Evolutionary conservation across 164 flowering plant genomes (phyloP).

Genomic region (Berberis vulgaris): DNA sequence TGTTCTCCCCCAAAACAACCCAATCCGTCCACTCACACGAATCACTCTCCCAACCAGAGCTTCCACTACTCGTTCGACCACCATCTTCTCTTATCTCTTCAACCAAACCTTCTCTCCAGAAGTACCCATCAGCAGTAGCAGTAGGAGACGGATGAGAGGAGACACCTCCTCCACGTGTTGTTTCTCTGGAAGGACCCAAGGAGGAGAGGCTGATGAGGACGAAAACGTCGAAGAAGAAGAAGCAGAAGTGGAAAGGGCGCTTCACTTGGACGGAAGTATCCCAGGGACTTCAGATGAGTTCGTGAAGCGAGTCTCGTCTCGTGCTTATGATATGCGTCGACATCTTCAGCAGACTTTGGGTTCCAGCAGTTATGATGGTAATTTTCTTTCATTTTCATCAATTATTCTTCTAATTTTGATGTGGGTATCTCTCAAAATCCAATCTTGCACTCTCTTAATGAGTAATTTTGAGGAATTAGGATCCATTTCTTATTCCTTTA

Average conservation of each 20-base stretch:
- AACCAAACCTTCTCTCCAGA: conserved; percentile 10
- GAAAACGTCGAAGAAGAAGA: conserved; percentile 20
- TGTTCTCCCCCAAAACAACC: conserved; percentile 30
- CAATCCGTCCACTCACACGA: conserved; percentile 13
- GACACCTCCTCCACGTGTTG: conserved; percentile 6
- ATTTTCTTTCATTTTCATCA: not conserved
- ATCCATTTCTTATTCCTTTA: not conserved
- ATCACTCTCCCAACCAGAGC: not conserved
- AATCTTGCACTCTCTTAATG: not conserved
- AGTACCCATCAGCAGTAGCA: too few relatives aligned
- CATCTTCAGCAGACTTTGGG: conserved; percentile 74
- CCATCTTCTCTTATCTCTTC: conserved; percentile 8
- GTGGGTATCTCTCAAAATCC: not conserved
- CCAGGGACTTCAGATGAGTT: conserved; percentile 80
- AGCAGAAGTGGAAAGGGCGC: conserved; percentile 73
- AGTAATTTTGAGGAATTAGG: not conserved
- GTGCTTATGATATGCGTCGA: conserved; percentile 89
- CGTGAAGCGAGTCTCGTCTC: conserved; percentile 85
- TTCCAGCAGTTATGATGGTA: conserved; percentile 91
- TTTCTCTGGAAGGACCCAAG: conserved; percentile 14
- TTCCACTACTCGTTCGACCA: not conserved
- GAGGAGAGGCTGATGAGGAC: conserved; percentile 12
- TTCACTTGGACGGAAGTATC: conserved; percentile 76
- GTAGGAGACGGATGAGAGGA: conserved; percentile 10
- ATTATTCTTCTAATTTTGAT: not conserved